These are phyloP conservation scores for Jaminaea rosea DNA, from an alignment of 1,284 basidiomycete species.

Conservation along the genomic window DNA sequence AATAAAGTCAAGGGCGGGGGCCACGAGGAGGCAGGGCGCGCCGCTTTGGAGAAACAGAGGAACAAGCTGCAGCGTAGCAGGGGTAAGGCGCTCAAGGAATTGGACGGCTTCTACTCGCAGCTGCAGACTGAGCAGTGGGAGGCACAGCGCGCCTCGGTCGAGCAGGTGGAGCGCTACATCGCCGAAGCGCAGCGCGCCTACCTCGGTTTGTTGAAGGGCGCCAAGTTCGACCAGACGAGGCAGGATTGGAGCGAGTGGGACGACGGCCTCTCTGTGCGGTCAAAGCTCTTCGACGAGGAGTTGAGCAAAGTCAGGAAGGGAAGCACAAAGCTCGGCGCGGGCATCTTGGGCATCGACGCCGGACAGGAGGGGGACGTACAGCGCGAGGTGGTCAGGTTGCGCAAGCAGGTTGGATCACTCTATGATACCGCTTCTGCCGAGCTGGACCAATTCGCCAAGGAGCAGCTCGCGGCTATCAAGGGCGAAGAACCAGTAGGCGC, in stretches of 20 bases:
- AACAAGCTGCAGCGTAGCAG: slow-evolving; percentile 15
- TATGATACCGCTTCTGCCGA: slow-evolving; percentile 24
- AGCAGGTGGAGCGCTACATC: slow-evolving; percentile 27
- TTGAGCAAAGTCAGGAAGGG: slow-evolving; percentile 17
- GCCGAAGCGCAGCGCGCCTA: slow-evolving; percentile 22
- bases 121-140: slow-evolving; percentile 16
- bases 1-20: slow-evolving; percentile 18
- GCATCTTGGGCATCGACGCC: slow-evolving; percentile 12
- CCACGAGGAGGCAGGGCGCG: slow-evolving; percentile 11
- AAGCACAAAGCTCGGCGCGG: slow-evolving; percentile 11
- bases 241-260: slow-evolving; percentile 42
- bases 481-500: no score
- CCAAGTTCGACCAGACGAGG: slow-evolving; percentile 34
- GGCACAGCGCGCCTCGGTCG: slow-evolving; percentile 23
- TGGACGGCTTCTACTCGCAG: slow-evolving; percentile 6
- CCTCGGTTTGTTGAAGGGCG: slow-evolving; percentile 28
- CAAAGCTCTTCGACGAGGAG: slow-evolving; percentile 19
- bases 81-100: not conserved
- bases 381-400: slow-evolving; percentile 18
- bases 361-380: slow-evolving; percentile 11
- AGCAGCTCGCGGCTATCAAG: slow-evolving; percentile 15
- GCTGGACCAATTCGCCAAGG: slow-evolving; percentile 16
- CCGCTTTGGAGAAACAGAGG: slow-evolving; percentile 20
- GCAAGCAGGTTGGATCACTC: slow-evolving; percentile 22
- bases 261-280: slow-evolving; percentile 24